Evolutionary conservation across 768 basidiomycete species (phyloP).

Genomic region (Imleria badia): DNA sequence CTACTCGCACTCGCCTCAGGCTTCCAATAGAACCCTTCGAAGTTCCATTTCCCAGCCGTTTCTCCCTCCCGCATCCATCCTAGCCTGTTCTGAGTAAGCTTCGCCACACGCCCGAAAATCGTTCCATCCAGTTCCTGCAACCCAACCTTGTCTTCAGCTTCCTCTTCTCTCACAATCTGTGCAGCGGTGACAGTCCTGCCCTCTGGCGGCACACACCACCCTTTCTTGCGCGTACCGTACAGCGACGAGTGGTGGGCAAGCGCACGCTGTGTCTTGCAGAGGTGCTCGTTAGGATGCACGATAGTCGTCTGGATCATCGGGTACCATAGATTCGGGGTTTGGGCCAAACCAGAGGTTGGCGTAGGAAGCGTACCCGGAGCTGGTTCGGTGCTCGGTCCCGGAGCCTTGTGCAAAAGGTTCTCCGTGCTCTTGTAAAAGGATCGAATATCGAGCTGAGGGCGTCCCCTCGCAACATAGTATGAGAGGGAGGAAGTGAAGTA

Average conservation of each 20-base stretch:
- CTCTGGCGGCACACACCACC: conserved; percentile 20
- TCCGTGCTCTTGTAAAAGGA: conserved; percentile 32
- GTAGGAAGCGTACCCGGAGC: conserved; percentile 25
- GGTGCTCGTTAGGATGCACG: conserved; percentile 58
- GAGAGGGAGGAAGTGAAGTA: conserved; percentile 30
- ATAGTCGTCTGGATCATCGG: conserved; percentile 52
- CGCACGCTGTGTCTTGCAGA: conserved; percentile 47
- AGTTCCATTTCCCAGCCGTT: conserved; percentile 22
- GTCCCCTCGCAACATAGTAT: conserved; percentile 35
- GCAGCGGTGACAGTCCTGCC: conserved; percentile 17
- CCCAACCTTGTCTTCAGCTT: conserved; percentile 26
- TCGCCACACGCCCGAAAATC: conserved; percentile 59
- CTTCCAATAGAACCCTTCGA: conserved; percentile 16
- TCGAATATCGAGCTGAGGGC: conserved; percentile 31
- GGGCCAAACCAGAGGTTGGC: conserved; percentile 34
- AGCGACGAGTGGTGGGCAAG: conserved; percentile 43
- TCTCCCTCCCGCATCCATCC: conserved; percentile 44
- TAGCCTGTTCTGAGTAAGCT: conserved; percentile 44
- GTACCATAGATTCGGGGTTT: conserved; percentile 56
- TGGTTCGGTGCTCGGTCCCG: conserved; percentile 24
- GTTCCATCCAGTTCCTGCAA: conserved; percentile 50
- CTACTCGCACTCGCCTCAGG: neutral
- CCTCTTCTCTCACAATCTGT: conserved; percentile 21
- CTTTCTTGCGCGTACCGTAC: conserved; percentile 40
- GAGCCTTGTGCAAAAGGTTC: conserved; percentile 34